These are phyloP conservation scores for Cicer judaicum DNA, from an alignment of 306 rosid species.

Conservation along the genomic window DNA sequence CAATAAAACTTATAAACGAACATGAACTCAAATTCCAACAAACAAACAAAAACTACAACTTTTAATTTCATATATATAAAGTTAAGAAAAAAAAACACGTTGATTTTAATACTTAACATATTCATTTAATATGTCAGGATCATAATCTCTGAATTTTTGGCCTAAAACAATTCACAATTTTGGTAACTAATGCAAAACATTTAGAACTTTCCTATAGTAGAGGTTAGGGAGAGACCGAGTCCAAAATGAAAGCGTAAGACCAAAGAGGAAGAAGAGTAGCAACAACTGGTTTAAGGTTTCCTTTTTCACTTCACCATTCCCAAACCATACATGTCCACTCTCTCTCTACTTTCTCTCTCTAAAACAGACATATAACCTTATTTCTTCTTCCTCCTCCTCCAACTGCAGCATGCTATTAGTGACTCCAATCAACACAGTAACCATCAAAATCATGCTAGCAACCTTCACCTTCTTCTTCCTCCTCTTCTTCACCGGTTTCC, in stretches of 20 bases:
- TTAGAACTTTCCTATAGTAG: background rate
- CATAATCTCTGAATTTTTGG: too few relatives aligned
- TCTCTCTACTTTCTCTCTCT: conserved; percentile 15
- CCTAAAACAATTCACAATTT: too few relatives aligned
- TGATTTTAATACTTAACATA: too few relatives aligned
- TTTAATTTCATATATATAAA: too few relatives aligned
- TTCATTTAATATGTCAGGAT: too few relatives aligned
- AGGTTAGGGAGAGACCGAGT: too few relatives aligned
- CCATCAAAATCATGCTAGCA: conserved; percentile 58
- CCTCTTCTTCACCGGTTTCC: conserved; percentile 66
- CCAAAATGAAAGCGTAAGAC: background rate
- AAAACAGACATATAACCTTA: background rate
- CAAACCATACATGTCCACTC: background rate
- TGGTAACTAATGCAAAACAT: too few relatives aligned
- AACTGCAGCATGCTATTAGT: conserved; percentile 59
- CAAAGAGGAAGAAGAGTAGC: background rate
- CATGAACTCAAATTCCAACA: too few relatives aligned
- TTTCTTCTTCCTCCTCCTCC: background rate
- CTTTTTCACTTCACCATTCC: background rate
- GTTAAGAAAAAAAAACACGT: too few relatives aligned
- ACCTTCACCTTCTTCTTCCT: conserved; percentile 62
- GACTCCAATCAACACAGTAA: conserved; percentile 57
- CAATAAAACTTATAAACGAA: too few relatives aligned
- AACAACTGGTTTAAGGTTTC: background rate
- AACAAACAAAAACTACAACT: too few relatives aligned